A percentile compares a stretch with the other conserved stretches of the same genome.
These are phyloP conservation scores for Nicotiana rustica DNA, from an alignment of 305 asterid genomes.

Conservation along the genomic window DNA sequence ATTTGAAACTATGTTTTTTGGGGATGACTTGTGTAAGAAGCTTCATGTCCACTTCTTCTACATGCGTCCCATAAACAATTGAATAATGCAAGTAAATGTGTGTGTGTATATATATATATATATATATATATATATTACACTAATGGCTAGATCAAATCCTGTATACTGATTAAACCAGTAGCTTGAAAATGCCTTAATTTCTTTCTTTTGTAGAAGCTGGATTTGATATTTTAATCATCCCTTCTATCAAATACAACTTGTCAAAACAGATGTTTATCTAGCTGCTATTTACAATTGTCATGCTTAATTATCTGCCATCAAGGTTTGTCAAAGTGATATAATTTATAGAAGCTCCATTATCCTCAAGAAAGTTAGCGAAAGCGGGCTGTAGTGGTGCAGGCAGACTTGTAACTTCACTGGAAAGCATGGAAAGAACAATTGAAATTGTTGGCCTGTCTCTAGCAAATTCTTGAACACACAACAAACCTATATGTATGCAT, in stretches of 20 bases:
- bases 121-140: too few relatives aligned
- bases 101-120: too few relatives aligned
- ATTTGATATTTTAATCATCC: neutral
- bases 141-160: neutral
- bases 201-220: neutral
- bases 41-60: too few relatives aligned
- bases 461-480: slow-evolving; percentile 43
- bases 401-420: slow-evolving; percentile 35
- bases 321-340: slow-evolving; percentile 30
- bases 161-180: neutral
- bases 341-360: slow-evolving; percentile 2
- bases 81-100: too few relatives aligned
- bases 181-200: neutral
- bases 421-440: slow-evolving; percentile 37
- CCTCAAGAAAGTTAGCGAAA: slow-evolving; percentile 22
- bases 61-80: too few relatives aligned
- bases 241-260: too few relatives aligned
- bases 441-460: slow-evolving; percentile 37
- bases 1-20: too few relatives aligned
- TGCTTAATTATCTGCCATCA: neutral
- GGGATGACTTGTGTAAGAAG: too few relatives aligned
- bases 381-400: slow-evolving; percentile 35
- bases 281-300: neutral
- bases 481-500: slow-evolving; percentile 38
- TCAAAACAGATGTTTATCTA: neutral